Evolutionary conservation across 306 rosid genomes (phyloP).

Genomic region (Oemleria cerasiformis): DNA sequence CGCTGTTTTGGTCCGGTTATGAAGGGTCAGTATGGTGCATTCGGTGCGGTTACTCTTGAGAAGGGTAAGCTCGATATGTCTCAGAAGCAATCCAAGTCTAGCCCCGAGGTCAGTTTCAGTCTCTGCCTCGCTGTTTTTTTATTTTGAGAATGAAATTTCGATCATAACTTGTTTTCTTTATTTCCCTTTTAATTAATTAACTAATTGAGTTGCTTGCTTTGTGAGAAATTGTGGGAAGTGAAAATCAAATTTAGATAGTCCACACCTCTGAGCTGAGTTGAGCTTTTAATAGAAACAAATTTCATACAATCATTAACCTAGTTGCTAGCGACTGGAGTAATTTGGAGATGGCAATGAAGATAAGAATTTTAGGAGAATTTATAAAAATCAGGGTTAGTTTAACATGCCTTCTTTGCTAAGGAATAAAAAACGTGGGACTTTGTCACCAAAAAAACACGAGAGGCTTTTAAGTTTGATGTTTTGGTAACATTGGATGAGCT

Average conservation of each 20-base stretch:
- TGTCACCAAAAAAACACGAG: not conserved
- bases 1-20: slow-evolving; percentile 41
- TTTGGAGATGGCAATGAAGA: not conserved
- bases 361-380: not conserved
- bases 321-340: not conserved
- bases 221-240: not conserved
- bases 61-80: slow-evolving; percentile 73
- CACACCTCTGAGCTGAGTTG: not conserved
- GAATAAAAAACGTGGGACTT: not conserved
- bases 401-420: not conserved
- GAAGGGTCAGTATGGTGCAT: slow-evolving; percentile 77
- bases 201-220: not conserved
- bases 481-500: not conserved
- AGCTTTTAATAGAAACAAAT: not conserved
- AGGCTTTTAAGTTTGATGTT: not conserved
- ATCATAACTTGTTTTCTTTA: not conserved
- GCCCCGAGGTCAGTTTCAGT: slow-evolving; percentile 62
- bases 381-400: not conserved
- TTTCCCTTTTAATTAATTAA: not conserved
- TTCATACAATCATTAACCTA: not conserved
- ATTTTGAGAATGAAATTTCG: not conserved
- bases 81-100: slow-evolving; percentile 65
- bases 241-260: not conserved
- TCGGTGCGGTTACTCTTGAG: slow-evolving; percentile 81
- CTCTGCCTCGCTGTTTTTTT: not conserved